Evolutionary conservation across 192 early-diverging fungal species (phyloP).

Genomic region (Chytriomyces confervae): DNA sequence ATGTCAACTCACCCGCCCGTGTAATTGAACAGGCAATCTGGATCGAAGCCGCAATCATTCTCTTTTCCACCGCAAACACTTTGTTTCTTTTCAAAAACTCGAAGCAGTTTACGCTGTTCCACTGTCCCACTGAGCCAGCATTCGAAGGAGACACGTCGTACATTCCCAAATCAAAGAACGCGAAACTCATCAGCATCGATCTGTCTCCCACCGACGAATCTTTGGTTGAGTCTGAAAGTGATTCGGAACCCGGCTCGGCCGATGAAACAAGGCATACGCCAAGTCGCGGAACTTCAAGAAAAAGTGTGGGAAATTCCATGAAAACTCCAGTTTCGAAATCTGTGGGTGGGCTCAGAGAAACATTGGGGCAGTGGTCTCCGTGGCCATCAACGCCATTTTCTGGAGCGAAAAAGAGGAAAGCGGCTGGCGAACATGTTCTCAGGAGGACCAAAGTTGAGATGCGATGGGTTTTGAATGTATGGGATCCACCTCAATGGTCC

Average conservation of each 20-base stretch:
- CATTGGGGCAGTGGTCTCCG: slow-evolving; percentile 16
- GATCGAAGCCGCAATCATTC: not conserved
- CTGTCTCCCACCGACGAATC: slow-evolving; percentile 18
- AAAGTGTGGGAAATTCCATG: not conserved
- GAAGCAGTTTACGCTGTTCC: slow-evolving; percentile 8
- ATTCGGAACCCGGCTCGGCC: not conserved
- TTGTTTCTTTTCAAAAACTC: not conserved
- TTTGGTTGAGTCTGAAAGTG: slow-evolving; percentile 2
- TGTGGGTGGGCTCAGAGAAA: not conserved
- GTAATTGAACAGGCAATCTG: not conserved
- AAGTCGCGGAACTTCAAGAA: not conserved
- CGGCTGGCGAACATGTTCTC: not conserved
- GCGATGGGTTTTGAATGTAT: slow-evolving; percentile 26
- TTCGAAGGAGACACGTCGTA: not conserved
- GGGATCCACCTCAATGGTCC: slow-evolving; percentile 29
- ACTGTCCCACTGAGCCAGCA: slow-evolving; percentile 17
- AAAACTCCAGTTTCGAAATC: slow-evolving; percentile 4
- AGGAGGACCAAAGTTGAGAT: slow-evolving; percentile 16
- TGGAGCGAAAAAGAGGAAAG: slow-evolving; percentile 6
- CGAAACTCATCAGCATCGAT: slow-evolving; percentile 8
- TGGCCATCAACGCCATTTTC: slow-evolving; percentile 2
- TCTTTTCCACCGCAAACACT: slow-evolving; percentile 21
- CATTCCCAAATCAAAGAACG: slow-evolving; percentile 13
- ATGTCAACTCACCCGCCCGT: not conserved
- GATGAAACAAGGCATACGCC: slow-evolving; percentile 7